Conservation (phyloP, 208 protist genomes). For the Porcisia hertigi region DNA sequence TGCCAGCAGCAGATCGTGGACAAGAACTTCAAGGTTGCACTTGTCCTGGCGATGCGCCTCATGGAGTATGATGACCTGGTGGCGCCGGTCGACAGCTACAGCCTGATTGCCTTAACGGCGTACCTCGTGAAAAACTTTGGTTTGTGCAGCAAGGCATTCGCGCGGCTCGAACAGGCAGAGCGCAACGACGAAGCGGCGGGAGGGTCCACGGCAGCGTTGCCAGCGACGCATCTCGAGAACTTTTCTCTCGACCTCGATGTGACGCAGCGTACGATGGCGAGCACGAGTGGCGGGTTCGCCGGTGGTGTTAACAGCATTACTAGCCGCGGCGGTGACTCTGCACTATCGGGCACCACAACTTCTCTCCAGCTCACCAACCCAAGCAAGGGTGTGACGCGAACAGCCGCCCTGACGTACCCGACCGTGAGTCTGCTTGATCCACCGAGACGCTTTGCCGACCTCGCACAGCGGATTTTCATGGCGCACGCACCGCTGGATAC, state of each 20-base stretch:
- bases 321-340: constrained; percentile 32
- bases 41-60: constrained; percentile 90
- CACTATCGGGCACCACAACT: constrained; percentile 73
- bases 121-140: constrained; percentile 93
- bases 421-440: constrained; percentile 77
- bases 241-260: constrained; percentile 85
- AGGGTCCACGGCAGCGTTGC: constrained; percentile 22
- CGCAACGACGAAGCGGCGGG: constrained; percentile 53
- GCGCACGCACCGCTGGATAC: constrained; percentile 84
- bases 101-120: constrained; percentile 93
- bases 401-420: constrained; percentile 57
- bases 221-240: constrained; percentile 52
- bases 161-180: constrained; percentile 92
- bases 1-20: constrained; percentile 88
- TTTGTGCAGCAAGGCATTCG: constrained; percentile 95
- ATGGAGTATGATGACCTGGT: constrained; percentile 95
- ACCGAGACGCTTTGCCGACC: constrained; percentile 81
- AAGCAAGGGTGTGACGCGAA: constrained; percentile 49
- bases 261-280: constrained; percentile 59
- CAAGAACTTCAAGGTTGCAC: constrained; percentile 68
- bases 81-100: constrained; percentile 88
- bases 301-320: constrained; percentile 15
- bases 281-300: constrained; percentile 26
- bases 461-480: constrained; percentile 93
- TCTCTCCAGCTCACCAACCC: constrained; percentile 80